Conservation (phyloP, 441 rosid genomes). For the Biscutella laevigata region DNA sequence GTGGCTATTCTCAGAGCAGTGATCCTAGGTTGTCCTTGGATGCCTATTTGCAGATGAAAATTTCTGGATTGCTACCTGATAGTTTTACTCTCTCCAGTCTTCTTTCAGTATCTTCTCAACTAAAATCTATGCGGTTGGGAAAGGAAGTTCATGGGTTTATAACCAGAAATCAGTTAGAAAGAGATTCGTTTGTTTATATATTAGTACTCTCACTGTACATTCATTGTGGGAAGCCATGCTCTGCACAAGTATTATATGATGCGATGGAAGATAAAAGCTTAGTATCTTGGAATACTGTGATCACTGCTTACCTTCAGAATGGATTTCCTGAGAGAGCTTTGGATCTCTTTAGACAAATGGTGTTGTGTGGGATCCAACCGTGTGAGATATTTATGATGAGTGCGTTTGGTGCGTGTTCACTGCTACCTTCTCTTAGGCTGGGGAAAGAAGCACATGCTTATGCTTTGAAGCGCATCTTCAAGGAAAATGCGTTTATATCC, state of each 20-base stretch:
- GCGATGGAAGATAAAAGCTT: slow-evolving; percentile 33
- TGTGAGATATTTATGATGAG: slow-evolving; percentile 28
- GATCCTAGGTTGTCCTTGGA: slow-evolving; percentile 40
- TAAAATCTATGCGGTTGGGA: slow-evolving; percentile 35
- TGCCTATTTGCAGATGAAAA: slow-evolving; percentile 35
- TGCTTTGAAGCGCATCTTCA: slow-evolving; percentile 30
- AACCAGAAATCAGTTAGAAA: slow-evolving; percentile 37
- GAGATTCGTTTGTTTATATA: slow-evolving; percentile 32
- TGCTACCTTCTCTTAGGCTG: slow-evolving; percentile 34
- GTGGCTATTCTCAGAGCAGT: slow-evolving; percentile 47
- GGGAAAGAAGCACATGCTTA: slow-evolving; percentile 48
- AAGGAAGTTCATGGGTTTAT: slow-evolving; percentile 48
- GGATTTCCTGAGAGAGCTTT: slow-evolving; percentile 36
- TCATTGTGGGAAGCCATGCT: slow-evolving; percentile 32
- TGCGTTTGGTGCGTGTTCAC: slow-evolving; percentile 37
- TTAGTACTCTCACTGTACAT: slow-evolving; percentile 48
- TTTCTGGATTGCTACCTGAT: slow-evolving; percentile 40
- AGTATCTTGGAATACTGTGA: slow-evolving; percentile 44
- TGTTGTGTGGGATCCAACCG: slow-evolving; percentile 29
- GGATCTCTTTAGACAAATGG: slow-evolving; percentile 32
- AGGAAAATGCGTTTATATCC: slow-evolving; percentile 27
- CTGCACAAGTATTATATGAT: slow-evolving; percentile 39
- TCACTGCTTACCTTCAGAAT: slow-evolving; percentile 37
- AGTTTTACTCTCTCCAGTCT: slow-evolving; percentile 44
- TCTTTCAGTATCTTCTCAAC: slow-evolving; percentile 45